Evolutionary conservation across 2,329 filamentous ascomycete genomes (phyloP), one percentile per base, ranked within the genome.

Genomic region (Fusarium fracticaudum): DNA sequence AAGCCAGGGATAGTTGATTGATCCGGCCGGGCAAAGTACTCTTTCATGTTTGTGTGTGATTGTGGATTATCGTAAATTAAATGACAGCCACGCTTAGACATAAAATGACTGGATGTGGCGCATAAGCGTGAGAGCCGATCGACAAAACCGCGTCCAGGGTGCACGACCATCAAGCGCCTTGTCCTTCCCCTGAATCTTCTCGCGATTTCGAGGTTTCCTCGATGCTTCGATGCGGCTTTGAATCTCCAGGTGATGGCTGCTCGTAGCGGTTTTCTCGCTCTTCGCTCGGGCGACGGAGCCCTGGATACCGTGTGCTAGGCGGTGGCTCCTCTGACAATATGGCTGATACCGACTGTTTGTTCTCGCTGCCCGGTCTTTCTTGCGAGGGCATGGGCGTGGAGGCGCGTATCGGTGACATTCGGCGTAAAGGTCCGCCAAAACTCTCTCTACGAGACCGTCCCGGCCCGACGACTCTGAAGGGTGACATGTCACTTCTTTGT

Each of bases 401-500:
- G 45, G 76, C 75, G 40, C 70, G 73, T 64, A 78, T 74, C 24
- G 76, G 76, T 12, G 77, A 78, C 65, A 71, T 76, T 43, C 69
- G 69, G n/a, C 75, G 75, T 45, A 78, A 64, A 24, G 75, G 68
- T 22, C 75, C 76, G 40, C 77, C 77, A 38, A 78, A 78, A 61
- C 77, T 78, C 61, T 78, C 77, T 48, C 77, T 67, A 44, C 77
- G 73, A 48, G 66, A 74, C 59, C 75, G 73, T 26, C 73, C 76
- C 35, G 69, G 77, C 22, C 75, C 78, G 9, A 74, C 65, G 12
- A 77, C 70, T 72, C 79, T 77, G 68, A 81, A 82, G 70, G 81
- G 83, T 7, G 82, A 81, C 24, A 83, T 76, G 51, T 84, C 82
- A 68, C 82, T 84, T 57, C 79, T 80, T 48, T 83, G 82, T 11